Evolutionary conservation across 2,329 filamentous ascomycete genomes (phyloP).

Genomic region (Beauveria sp.): DNA sequence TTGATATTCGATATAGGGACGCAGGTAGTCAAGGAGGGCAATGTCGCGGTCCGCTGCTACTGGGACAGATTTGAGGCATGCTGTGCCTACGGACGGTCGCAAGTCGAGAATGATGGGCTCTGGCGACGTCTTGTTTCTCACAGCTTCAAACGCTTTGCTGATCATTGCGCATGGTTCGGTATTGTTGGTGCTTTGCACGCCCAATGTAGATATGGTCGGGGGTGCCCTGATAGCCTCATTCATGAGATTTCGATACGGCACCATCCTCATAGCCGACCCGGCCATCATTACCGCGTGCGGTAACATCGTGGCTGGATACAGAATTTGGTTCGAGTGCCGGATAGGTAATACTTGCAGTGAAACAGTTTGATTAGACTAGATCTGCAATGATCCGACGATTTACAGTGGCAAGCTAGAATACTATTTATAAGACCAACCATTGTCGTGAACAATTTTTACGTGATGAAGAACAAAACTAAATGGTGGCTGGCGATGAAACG

Average conservation of each 20-base stretch:
- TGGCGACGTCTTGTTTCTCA: background rate
- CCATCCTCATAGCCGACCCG: background rate
- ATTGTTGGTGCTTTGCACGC: background rate
- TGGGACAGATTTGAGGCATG: slow-evolving; percentile 13
- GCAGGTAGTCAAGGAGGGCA: slow-evolving; percentile 15
- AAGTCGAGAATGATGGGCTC: background rate
- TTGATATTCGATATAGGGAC: slow-evolving; percentile 15
- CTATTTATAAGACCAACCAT: background rate
- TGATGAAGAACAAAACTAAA: no score
- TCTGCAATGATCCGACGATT: slow-evolving; percentile 1
- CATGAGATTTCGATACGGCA: background rate
- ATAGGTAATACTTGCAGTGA: background rate
- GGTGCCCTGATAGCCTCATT: background rate
- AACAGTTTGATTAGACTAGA: background rate
- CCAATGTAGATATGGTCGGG: background rate
- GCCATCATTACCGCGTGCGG: background rate
- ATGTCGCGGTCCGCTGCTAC: slow-evolving; percentile 10
- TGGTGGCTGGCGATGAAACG: background rate
- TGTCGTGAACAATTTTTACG: background rate
- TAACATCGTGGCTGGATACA: background rate
- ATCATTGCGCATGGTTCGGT: background rate
- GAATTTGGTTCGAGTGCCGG: background rate
- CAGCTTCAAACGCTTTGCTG: slow-evolving; percentile 3
- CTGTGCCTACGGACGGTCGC: slow-evolving; percentile 14
- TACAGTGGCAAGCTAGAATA: background rate